A percentile compares a stretch with the other conserved stretches of the same genome.
Conservation (phyloP, 2,329 filamentous ascomycete species). For the Diaporthe caulivora region DNA sequence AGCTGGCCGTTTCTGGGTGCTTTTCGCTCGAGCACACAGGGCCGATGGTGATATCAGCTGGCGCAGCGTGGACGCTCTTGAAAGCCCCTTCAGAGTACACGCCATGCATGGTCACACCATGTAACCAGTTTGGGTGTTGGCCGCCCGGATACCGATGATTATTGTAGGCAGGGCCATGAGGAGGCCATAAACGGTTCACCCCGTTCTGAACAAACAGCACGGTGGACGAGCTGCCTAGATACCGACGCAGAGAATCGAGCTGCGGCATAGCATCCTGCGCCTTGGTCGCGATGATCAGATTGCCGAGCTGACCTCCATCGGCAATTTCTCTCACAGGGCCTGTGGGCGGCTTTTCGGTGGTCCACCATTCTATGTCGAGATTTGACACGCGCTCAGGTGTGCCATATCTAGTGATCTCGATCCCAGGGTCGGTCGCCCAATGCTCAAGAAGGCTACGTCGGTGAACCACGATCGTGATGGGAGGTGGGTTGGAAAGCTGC, state of each 20-base stretch:
- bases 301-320: constrained; percentile 65
- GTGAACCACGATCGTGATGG: constrained; percentile 85
- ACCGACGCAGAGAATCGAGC: constrained; percentile 66
- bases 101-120: constrained; percentile 73
- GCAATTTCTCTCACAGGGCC: constrained; percentile 57
- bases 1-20: constrained; percentile 42
- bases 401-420: constrained; percentile 57
- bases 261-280: constrained; percentile 75
- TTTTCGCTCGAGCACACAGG: constrained; percentile 53
- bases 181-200: constrained; percentile 77
- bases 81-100: constrained; percentile 65
- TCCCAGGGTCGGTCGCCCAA: constrained; percentile 59
- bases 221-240: constrained; percentile 75
- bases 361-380: constrained; percentile 68
- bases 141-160: constrained; percentile 53
- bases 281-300: constrained; percentile 85
- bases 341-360: constrained; percentile 53
- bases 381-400: constrained; percentile 47
- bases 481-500: constrained; percentile 70
- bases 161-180: constrained; percentile 59
- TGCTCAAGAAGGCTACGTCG: constrained; percentile 61
- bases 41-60: constrained; percentile 62
- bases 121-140: constrained; percentile 75
- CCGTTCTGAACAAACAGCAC: constrained; percentile 91
- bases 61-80: constrained; percentile 64